Evolutionary conservation across 495 filamentous ascomycete species (phyloP).

Genomic region (Tuber aestivum): DNA sequence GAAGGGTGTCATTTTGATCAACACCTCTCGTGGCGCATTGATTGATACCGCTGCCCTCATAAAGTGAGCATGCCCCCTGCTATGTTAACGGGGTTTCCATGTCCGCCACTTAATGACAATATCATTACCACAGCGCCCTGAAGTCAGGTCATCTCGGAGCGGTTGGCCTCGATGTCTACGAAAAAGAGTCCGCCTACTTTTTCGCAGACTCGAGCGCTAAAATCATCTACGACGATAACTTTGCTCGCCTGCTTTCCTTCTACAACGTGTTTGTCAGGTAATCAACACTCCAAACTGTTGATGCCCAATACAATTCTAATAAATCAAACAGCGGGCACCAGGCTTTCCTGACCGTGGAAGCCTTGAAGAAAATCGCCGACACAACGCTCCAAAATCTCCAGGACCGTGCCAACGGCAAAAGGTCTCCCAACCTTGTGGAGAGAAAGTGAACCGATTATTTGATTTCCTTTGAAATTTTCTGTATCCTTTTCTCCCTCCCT

Average conservation of each 20-base stretch:
- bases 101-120: background rate
- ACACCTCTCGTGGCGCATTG: conserved; percentile 61
- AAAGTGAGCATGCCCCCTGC: conserved; percentile 26
- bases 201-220: conserved; percentile 61
- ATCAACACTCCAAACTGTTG: background rate
- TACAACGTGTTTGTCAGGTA: conserved; percentile 59
- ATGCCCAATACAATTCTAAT: conserved; percentile 44
- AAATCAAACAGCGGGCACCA: conserved; percentile 62
- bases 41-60: conserved; percentile 58
- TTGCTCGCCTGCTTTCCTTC: conserved; percentile 65
- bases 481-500: background rate
- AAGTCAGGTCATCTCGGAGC: conserved; percentile 54
- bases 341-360: conserved; percentile 65
- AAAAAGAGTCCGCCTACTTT: conserved; percentile 53
- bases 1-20: conserved; percentile 57
- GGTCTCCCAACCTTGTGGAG: conserved; percentile 16
- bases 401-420: conserved; percentile 39
- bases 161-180: conserved; percentile 57
- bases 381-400: conserved; percentile 55
- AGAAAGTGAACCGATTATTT: background rate
- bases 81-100: background rate
- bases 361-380: conserved; percentile 59
- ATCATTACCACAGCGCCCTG: conserved; percentile 45
- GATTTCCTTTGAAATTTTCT: background rate
- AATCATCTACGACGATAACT: conserved; percentile 63